phyloP scores from a whole-genome alignment of 495 filamentous ascomycete genomes.

The Alectoria sarmentosa region DNA sequence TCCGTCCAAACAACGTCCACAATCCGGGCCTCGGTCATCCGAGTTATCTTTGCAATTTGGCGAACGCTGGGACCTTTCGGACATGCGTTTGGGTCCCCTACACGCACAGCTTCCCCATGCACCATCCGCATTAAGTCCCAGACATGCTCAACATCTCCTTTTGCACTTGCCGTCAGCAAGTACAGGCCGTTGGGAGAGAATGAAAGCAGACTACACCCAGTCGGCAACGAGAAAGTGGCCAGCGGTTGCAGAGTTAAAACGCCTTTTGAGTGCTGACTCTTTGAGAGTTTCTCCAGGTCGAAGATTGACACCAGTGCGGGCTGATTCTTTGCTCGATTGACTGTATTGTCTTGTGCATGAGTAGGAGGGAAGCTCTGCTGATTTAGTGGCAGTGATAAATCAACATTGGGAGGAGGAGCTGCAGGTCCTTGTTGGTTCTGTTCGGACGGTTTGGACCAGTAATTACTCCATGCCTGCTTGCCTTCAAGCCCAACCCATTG shows the following conservation, averaged over 20 bases:
- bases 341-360: constrained; percentile 47
- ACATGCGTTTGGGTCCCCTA: constrained; percentile 29
- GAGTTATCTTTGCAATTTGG: constrained; percentile 76
- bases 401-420: constrained; percentile 29
- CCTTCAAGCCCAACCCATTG: constrained; percentile 83
- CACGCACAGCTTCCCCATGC: constrained; percentile 18
- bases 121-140: constrained; percentile 78
- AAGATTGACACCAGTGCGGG: constrained; percentile 77
- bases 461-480: constrained; percentile 78
- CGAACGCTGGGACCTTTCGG: constrained; percentile 55
- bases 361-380: constrained; percentile 62
- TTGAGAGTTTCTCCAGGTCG: constrained; percentile 60
- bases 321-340: constrained; percentile 46
- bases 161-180: constrained; percentile 82
- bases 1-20: constrained; percentile 83
- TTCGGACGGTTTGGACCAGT: constrained; percentile 64
- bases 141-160: constrained; percentile 84
- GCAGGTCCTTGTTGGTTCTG: constrained; percentile 24
- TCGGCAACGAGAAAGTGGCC: constrained; percentile 70
- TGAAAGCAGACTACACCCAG: constrained; percentile 86
- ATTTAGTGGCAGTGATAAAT: constrained; percentile 32
- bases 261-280: constrained; percentile 33
- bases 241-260: constrained; percentile 45
- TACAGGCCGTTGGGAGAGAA: constrained; percentile 78
- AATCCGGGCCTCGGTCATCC: constrained; percentile 84